Conservation (phyloP, 2,329 filamentous ascomycete genomes). For the Aspergillus sp. region DNA sequence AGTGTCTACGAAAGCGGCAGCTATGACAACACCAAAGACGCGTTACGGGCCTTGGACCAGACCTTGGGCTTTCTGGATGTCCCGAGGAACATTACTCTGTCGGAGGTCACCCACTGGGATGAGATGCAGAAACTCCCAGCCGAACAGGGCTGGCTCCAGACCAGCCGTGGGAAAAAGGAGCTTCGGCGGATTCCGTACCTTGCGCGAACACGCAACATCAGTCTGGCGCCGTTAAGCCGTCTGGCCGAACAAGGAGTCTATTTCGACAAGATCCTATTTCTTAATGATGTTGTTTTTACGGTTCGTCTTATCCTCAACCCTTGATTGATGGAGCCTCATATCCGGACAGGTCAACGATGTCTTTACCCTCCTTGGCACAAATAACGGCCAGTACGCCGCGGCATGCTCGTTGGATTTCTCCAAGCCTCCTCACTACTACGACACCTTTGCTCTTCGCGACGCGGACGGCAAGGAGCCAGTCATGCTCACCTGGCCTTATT, state of each 20-base stretch:
- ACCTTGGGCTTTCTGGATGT: not conserved
- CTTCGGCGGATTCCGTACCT: constrained; percentile 1
- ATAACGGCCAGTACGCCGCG: constrained; percentile 59
- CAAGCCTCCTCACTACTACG: constrained; percentile 66
- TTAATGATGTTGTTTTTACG: constrained; percentile 2
- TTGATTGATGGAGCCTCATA: too few relatives aligned
- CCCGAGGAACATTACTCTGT: not conserved
- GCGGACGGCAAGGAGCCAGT: constrained; percentile 61
- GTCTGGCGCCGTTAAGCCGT: not conserved
- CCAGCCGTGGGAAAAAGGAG: not conserved
- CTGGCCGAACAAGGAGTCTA: constrained; percentile 1
- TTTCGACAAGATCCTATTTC: not conserved
- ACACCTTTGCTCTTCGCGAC: constrained; percentile 70
- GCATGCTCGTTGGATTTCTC: constrained; percentile 71
- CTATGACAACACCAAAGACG: not conserved
- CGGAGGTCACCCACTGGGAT: not conserved
- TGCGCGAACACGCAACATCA: not conserved
- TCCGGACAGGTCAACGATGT: constrained; percentile 43
- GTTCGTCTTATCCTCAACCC: not conserved
- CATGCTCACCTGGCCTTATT: constrained; percentile 60
- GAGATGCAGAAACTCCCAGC: not conserved
- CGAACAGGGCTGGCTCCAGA: not conserved
- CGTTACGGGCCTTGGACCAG: not conserved
- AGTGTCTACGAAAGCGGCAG: constrained; percentile 1
- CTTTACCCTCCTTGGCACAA: constrained; percentile 57